Evolutionary conservation across 345 rosid species (phyloP).

Genomic region (Abelmoschus esculentus): DNA sequence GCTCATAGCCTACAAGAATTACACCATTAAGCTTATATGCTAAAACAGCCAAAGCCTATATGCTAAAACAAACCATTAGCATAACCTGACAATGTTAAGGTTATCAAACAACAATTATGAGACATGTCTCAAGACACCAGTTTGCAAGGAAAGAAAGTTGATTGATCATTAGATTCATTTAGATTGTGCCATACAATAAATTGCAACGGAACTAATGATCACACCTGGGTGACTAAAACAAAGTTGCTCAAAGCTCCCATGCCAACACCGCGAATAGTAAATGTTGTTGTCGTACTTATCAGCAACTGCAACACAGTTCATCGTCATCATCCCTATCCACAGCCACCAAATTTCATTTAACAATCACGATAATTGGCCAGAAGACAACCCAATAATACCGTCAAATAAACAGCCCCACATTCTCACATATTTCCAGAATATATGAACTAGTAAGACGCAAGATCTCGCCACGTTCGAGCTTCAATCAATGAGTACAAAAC

Average conservation of each 20-base stretch:
- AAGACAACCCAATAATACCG: not conserved
- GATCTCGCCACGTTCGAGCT: not conserved
- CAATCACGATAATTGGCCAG: not conserved
- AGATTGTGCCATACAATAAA: not conserved
- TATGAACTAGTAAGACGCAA: not conserved
- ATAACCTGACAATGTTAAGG: not conserved
- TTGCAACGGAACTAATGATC: not conserved
- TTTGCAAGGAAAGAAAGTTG: slow-evolving; percentile 4
- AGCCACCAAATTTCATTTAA: not conserved
- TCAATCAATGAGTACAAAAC: not conserved
- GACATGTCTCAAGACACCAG: not conserved
- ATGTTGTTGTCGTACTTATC: not conserved
- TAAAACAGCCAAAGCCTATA: not conserved
- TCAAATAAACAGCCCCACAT: not conserved
- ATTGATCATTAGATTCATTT: slow-evolving; percentile 6
- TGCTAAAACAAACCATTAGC: no score
- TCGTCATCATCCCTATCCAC: not conserved
- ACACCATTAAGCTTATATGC: no score
- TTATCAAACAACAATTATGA: not conserved
- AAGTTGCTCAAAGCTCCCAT: slow-evolving; percentile 6
- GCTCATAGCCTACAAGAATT: no score
- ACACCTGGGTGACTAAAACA: not conserved
- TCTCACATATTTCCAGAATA: not conserved
- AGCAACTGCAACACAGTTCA: not conserved
- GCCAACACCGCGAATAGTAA: no score